These are phyloP conservation scores for Prunus davidiana DNA, from an alignment of 306 rosid genomes.

Conservation along the genomic window DNA sequence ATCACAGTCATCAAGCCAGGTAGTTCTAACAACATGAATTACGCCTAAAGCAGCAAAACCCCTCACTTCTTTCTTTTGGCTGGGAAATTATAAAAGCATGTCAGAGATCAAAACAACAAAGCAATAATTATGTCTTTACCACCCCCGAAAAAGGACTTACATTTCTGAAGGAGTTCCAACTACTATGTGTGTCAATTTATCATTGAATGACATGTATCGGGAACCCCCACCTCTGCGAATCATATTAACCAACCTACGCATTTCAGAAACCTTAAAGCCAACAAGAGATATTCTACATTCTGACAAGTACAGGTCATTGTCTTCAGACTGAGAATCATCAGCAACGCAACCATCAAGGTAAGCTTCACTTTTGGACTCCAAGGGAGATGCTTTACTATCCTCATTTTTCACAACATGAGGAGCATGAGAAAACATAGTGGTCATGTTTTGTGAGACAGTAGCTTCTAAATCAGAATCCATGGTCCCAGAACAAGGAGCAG, in stretches of 20 bases:
- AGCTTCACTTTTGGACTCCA: conserved; percentile 39
- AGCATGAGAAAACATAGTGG: conserved; percentile 35
- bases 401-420: conserved; percentile 41
- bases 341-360: conserved; percentile 61
- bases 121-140: conserved; percentile 1
- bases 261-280: conserved; percentile 83
- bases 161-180: conserved; percentile 77
- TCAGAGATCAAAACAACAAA: conserved; percentile 14
- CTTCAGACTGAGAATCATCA: conserved; percentile 85
- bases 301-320: conserved; percentile 75
- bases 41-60: conserved; percentile 75
- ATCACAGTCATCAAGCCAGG: conserved; percentile 94
- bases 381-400: conserved; percentile 39
- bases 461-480: conserved; percentile 56
- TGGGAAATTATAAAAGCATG: conserved; percentile 29
- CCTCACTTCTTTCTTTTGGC: conserved; percentile 86
- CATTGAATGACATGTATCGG: conserved; percentile 67
- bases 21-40: conserved; percentile 61
- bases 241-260: conserved; percentile 83
- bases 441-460: conserved; percentile 46
- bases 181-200: conserved; percentile 80
- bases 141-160: conserved; percentile 40
- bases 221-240: conserved; percentile 92
- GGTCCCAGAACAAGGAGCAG: conserved; percentile 36
- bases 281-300: conserved; percentile 74